These are phyloP conservation scores for Apophysomyces trapeziformis DNA, from an alignment of 371 early-diverging fungal species.

Conservation along the genomic window DNA sequence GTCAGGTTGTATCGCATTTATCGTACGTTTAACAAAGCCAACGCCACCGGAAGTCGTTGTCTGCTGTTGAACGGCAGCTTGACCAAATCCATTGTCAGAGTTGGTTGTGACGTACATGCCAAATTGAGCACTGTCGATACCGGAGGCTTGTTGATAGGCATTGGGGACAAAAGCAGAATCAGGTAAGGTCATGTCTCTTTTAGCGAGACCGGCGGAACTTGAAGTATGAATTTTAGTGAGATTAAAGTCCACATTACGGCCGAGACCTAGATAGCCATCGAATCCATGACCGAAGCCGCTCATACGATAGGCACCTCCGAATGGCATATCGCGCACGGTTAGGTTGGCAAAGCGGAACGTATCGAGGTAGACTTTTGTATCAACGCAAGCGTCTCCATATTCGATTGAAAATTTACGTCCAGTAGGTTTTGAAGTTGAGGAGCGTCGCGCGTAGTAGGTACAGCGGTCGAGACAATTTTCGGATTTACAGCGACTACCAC, in stretches of 20 bases:
- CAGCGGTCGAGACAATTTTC: conserved; percentile 37
- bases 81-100: conserved; percentile 25
- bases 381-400: conserved; percentile 49
- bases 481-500: conserved; percentile 40
- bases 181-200: conserved; percentile 28
- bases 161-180: conserved; percentile 46
- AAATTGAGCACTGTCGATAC: conserved; percentile 43
- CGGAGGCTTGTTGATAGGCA: conserved; percentile 42
- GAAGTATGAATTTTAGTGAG: conserved; percentile 23
- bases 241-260: conserved; percentile 43
- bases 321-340: conserved; percentile 40
- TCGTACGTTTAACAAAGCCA: conserved; percentile 37
- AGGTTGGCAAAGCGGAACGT: conserved; percentile 44
- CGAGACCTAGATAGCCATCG: conserved; percentile 55
- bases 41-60: conserved; percentile 34
- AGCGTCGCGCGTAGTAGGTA: conserved; percentile 45
- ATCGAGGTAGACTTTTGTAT: conserved; percentile 45
- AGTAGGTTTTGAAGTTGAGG: conserved; percentile 30
- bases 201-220: conserved; percentile 24
- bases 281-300: conserved; percentile 48
- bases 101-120: conserved; percentile 43
- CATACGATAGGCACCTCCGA: conserved; percentile 53
- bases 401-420: conserved; percentile 45
- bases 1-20: conserved; percentile 9
- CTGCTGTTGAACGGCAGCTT: conserved; percentile 21